Evolutionary conservation across 768 basidiomycete species (phyloP).

Genomic region (Xanthoconium stramineum): DNA sequence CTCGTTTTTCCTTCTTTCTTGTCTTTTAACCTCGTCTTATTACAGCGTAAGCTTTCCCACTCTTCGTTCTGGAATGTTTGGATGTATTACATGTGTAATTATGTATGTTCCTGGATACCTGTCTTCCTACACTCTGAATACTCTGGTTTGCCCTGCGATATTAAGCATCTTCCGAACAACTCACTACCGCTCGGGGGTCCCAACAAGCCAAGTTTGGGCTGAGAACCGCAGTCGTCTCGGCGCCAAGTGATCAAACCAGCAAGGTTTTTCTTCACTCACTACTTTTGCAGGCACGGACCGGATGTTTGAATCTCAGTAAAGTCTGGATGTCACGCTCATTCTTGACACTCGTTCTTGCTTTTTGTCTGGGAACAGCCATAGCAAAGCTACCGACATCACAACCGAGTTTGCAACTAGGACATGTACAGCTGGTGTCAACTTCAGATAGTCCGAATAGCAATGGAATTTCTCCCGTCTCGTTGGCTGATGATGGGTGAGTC

Average conservation of each 20-base stretch:
- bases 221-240: neutral
- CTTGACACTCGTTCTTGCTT: slow-evolving; percentile 7
- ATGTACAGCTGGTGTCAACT: slow-evolving; percentile 11
- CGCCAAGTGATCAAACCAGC: neutral
- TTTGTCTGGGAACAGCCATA: slow-evolving; percentile 8
- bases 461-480: slow-evolving; percentile 43
- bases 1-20: slow-evolving; percentile 16
- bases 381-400: slow-evolving; percentile 1
- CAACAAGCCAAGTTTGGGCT: neutral
- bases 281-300: slow-evolving; percentile 3
- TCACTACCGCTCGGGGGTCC: neutral
- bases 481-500: slow-evolving; percentile 46
- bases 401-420: slow-evolving; percentile 13
- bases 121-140: slow-evolving; percentile 26
- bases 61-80: slow-evolving; percentile 31
- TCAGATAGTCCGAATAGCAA: slow-evolving; percentile 24
- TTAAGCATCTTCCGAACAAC: neutral
- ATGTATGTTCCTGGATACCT: slow-evolving; percentile 37
- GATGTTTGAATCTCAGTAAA: slow-evolving; percentile 19
- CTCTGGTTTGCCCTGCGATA: slow-evolving; percentile 12
- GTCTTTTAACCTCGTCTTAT: slow-evolving; percentile 12
- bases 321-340: slow-evolving; percentile 19
- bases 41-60: slow-evolving; percentile 19
- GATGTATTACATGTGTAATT: slow-evolving; percentile 38
- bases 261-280: neutral